Evolutionary conservation across 2,329 filamentous ascomycete genomes (phyloP).

Genomic region (Myrmaecium sp.): DNA sequence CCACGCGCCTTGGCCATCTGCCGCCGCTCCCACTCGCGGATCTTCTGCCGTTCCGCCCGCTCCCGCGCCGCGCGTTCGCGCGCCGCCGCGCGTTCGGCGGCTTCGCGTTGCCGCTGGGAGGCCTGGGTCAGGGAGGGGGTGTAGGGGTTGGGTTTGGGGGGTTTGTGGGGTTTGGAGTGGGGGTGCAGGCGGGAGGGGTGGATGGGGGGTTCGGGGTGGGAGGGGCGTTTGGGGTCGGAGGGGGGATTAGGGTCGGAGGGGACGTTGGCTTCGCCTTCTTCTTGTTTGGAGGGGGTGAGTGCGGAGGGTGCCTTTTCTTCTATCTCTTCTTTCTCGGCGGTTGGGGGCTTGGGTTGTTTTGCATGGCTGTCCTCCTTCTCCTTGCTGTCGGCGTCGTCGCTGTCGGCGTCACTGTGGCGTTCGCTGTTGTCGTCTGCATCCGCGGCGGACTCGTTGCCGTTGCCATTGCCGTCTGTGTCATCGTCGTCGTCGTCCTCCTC

Average conservation of each 20-base stretch:
- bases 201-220: constrained; percentile 11
- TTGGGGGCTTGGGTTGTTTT: no score
- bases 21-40: constrained; percentile 50
- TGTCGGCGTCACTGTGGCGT: no score
- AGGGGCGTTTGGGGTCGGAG: constrained; percentile 38
- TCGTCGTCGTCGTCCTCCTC: constrained; percentile 8
- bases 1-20: constrained; percentile 47
- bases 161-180: constrained; percentile 21
- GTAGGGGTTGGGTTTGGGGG: constrained; percentile 9
- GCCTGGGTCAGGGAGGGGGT: no score
- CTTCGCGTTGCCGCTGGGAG: no score
- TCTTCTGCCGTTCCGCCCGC: constrained; percentile 42
- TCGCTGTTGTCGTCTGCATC: no score
- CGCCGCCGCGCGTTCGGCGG: no score
- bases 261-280: no score
- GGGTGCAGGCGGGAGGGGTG: constrained; percentile 23
- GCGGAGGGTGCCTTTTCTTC: constrained; percentile 5
- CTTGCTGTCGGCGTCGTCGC: constrained; percentile 7
- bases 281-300: no score
- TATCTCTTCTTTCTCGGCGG: no score
- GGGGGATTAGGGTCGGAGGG: constrained; percentile 36
- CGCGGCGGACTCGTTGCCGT: constrained; percentile 9
- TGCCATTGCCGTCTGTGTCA: constrained; percentile 9
- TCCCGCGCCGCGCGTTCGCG: constrained; percentile 41
- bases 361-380: no score